These are phyloP conservation scores for Poteriospumella lacustris DNA, from an alignment of 108 stramenopile genomes.

Conservation along the genomic window DNA sequence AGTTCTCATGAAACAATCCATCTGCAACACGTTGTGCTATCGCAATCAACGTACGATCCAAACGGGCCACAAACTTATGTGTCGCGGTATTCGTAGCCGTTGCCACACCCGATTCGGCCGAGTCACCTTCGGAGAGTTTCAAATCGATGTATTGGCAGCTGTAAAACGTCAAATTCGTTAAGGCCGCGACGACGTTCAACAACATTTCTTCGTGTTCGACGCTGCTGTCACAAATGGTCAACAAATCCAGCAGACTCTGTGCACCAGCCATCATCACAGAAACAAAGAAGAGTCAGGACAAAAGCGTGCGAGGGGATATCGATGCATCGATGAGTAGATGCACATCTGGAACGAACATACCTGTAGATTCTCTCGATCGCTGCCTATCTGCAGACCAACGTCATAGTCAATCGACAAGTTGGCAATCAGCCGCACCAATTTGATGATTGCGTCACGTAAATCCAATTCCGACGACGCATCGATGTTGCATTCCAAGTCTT, in stretches of 20 bases:
- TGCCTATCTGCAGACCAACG: conserved; percentile 34
- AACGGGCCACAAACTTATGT: too few species aligned
- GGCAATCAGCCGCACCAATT: conserved; percentile 47
- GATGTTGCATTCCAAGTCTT: not conserved
- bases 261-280: too few species aligned
- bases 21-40: not conserved
- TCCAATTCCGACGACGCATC: not conserved
- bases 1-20: conserved; percentile 44
- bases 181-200: conserved; percentile 42
- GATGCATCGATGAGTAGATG: too few species aligned
- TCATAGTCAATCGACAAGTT: conserved; percentile 46
- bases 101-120: too few species aligned
- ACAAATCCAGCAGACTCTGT: not conserved
- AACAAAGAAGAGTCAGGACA: too few species aligned
- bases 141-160: too few species aligned
- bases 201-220: conserved; percentile 40
- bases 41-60: not conserved
- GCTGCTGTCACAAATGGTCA: not conserved
- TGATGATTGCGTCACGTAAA: conserved; percentile 36
- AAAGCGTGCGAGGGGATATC: too few species aligned
- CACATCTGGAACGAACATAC: too few species aligned
- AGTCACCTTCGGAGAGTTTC: too few species aligned
- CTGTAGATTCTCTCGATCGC: not conserved
- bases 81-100: too few species aligned
- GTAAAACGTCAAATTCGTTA: conserved; percentile 48